Evolutionary conservation across 345 rosid genomes (phyloP), one percentile per base, ranked within the genome.

Genomic region (Garcia nutans): DNA sequence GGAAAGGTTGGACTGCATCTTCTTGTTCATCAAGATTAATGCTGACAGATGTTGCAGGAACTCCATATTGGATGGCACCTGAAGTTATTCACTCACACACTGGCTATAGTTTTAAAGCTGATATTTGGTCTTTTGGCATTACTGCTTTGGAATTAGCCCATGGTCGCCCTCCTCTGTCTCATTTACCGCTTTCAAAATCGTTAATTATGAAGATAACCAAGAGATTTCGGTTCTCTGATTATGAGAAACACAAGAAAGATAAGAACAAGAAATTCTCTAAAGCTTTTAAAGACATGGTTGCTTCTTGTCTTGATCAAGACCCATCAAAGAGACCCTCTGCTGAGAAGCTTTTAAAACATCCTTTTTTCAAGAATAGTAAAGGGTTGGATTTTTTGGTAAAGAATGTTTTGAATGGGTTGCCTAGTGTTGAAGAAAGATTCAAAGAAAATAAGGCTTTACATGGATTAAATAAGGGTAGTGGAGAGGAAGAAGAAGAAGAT

Each of bases 51-150:
- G 59, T 92, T 28, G 88, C 98, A 0, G 97, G 98, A 15, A 91
- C 97, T 0, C 95, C 95, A 1, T 94, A 92, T 69, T 94, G 98
- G 98, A 94, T 94, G 97, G 97, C 98, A 24, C 98, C 97, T 4
- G 98, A 92, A 86, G 98, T 94, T 74, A 90, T 94, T 50, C 98
- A 91, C 80, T 91, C 98, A 2, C 98, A 92, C 79, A 88, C 81
- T 1, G 97, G 97, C 44, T 92, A 94, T 31, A 87, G 97, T 77
- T 88, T 89, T 82, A 91, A 94, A 82, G 97, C 99, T 6, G 96
- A 95, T n/a, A 87, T 94, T 11, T 92, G 97, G 98, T 94, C 97
- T 5, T 87, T 94, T 17, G 97, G 97, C n/a, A 92, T 94, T 54
- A 91, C 97, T 0, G 98, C 97, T 3, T 77, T 94, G 17, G 97